Conservation (phyloP, 306 rosid species). For the Dicorynia guianensis region DNA sequence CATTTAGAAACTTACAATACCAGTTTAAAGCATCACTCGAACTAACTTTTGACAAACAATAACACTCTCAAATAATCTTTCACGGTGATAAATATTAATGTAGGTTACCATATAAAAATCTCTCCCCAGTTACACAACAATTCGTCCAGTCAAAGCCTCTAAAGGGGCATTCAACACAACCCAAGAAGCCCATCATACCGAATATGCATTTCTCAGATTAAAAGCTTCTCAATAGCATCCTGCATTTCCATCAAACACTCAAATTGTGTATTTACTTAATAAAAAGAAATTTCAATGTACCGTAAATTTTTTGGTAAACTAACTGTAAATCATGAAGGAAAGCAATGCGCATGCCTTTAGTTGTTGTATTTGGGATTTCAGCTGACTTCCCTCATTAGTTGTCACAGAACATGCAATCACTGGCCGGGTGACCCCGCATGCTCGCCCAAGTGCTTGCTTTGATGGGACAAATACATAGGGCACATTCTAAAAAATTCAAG, state of each 20-base stretch:
- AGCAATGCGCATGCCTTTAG: constrained; percentile 65
- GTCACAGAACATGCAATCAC: constrained; percentile 93
- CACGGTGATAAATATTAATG: constrained; percentile 28
- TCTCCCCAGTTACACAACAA: constrained; percentile 50
- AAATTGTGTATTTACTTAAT: constrained; percentile 30
- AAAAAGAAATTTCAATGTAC: not conserved
- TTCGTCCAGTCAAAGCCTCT: constrained; percentile 89
- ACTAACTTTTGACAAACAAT: constrained; percentile 31
- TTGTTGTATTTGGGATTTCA: constrained; percentile 86
- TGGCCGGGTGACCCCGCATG: constrained; percentile 92
- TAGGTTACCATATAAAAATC: constrained; percentile 41
- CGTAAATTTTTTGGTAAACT: too few relatives aligned
- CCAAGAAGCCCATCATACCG: constrained; percentile 88
- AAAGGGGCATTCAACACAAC: constrained; percentile 54
- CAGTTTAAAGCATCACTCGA: constrained; percentile 34
- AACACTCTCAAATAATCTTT: constrained; percentile 33
- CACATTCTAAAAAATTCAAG: constrained; percentile 66
- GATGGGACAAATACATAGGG: constrained; percentile 89
- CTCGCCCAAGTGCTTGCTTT: constrained; percentile 94
- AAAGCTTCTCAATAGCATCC: constrained; percentile 97
- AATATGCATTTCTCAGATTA: constrained; percentile 61
- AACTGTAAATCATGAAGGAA: not conserved
- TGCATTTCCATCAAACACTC: constrained; percentile 41
- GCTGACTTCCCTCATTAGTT: constrained; percentile 88
- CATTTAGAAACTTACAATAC: constrained; percentile 23